Evolutionary conservation across 2,329 filamentous ascomycete species (phyloP), one percentile per base, ranked within the genome.

Genomic region (Aspergillus costaricaensis): DNA sequence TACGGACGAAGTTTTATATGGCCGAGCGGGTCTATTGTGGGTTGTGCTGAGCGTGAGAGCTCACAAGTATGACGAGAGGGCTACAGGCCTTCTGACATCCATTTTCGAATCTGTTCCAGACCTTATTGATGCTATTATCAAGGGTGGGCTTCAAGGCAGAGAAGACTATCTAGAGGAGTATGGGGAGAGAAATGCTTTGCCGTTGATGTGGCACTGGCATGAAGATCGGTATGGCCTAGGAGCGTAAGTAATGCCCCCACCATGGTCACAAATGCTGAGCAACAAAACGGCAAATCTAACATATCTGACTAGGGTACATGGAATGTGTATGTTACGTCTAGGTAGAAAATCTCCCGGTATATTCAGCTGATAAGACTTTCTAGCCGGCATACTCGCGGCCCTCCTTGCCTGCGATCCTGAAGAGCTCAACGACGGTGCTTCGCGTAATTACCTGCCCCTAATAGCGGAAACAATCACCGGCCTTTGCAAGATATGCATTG

Each of bases 121-220:
- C 2, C 60, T 79, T 15, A 58, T 78, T 25, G 63, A 72, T 44
- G 63, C 63, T 1, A 76, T 79, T 4, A 58, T 79, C 12, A 65
- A 70, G 6, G 67, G 72, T 4, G 77, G 77, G 5, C 70, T 63
- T 36, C 63, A 74, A 38, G 75, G 75, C 2, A 62, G 70, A 1
- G 63, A 61, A n/a, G 64, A 71, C 17, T 78, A 71, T 50, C 58
- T 64, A 3, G 59, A 71, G n/a, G 65, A 68, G 19, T 57, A 77
- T 57, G 74, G 73, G 39, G 60, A 69, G 3, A 50, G 70, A 36
- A 65, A 70, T 36, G 68, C 72, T 6, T 65, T 78, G 55, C 76
- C 76, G 10, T 60, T 79, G 55, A 79, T 79, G 76, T 79, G 77
- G 70, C 63, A 68, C 14, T 79, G 75, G 73, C 69, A 69, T 67